Conservation (phyloP, 164 flowering plant genomes). For the Macadamia integrifolia region DNA sequence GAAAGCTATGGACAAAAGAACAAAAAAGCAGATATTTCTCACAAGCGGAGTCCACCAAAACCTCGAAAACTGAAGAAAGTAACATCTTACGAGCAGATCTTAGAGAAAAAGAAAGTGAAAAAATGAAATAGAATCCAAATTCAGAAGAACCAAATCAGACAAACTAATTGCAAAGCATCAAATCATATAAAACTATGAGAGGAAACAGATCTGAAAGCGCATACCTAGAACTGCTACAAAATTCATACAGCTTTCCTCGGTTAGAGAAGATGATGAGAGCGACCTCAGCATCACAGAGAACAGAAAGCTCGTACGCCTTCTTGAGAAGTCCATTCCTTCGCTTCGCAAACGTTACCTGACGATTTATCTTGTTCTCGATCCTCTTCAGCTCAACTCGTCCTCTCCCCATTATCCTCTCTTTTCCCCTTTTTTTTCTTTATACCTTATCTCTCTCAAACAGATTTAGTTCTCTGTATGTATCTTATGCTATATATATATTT, state of each 20-base stretch:
- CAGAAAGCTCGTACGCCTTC: slow-evolving; percentile 22
- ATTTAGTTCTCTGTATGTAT: neutral
- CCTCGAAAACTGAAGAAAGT: neutral
- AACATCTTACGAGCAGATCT: neutral
- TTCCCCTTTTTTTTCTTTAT: neutral
- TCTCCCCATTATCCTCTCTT: slow-evolving; percentile 14
- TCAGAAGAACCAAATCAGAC: too few relatives aligned
- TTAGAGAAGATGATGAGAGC: slow-evolving; percentile 23
- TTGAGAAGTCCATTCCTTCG: slow-evolving; percentile 18
- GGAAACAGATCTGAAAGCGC: neutral
- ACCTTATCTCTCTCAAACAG: too few relatives aligned
- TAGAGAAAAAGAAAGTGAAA: neutral
- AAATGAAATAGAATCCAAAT: neutral
- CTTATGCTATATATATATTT: neutral
- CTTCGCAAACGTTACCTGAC: slow-evolving; percentile 19
- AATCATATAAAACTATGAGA: neutral
- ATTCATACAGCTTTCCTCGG: slow-evolving; percentile 24
- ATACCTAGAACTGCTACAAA: slow-evolving; percentile 16
- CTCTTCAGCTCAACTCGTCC: slow-evolving; percentile 25
- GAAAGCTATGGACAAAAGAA: neutral
- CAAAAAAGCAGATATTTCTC: neutral
- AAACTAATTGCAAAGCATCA: neutral
- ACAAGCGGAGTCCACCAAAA: neutral
- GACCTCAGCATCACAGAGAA: slow-evolving; percentile 23
- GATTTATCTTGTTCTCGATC: slow-evolving; percentile 27